phyloP scores from a whole-genome alignment of 2,329 filamentous ascomycete genomes.

The Phyllosticta capitalensis region DNA sequence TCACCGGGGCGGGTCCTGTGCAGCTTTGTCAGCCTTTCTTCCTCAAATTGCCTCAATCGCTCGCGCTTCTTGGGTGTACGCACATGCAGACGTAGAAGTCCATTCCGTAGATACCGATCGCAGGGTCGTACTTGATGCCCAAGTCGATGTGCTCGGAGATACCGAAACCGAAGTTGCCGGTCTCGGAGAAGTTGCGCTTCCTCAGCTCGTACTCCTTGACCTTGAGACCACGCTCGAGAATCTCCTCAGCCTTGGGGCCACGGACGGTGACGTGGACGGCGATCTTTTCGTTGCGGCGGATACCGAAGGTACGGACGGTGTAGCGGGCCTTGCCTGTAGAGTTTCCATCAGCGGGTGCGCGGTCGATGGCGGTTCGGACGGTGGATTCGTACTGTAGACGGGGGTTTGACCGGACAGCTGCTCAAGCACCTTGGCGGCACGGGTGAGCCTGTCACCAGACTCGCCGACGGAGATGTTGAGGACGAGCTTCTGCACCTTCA shows the following conservation, averaged over 20 bases:
- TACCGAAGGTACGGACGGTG: conserved; percentile 99
- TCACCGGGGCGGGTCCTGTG: conserved; percentile 85
- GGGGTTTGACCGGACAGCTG: conserved; percentile 99
- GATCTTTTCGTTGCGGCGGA: conserved; percentile 99
- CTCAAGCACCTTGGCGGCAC: conserved; percentile 99
- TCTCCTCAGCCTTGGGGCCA: conserved; percentile 98
- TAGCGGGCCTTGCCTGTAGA: conserved; percentile 91
- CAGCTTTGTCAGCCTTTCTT: conserved; percentile 20
- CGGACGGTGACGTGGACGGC: conserved; percentile 98
- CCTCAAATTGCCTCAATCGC: background rate
- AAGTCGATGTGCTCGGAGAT: conserved; percentile 99
- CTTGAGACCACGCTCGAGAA: conserved; percentile 99
- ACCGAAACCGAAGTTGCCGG: conserved; percentile 99
- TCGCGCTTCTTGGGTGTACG: conserved; percentile 33
- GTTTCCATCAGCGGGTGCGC: conserved; percentile 8
- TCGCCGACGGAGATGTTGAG: conserved; percentile 99
- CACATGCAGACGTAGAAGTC: conserved; percentile 99
- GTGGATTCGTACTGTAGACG: conserved; percentile 73
- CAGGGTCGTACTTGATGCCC: conserved; percentile 99
- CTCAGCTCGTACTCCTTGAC: conserved; percentile 99
- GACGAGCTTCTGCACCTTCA: conserved; percentile 98
- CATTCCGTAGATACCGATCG: conserved; percentile 97
- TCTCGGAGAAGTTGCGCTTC: conserved; percentile 99
- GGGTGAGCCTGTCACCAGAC: conserved; percentile 99
- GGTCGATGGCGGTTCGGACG: background rate